Conservation (phyloP, 495 filamentous ascomycete genomes). For the Cenococcum geophilum region DNA sequence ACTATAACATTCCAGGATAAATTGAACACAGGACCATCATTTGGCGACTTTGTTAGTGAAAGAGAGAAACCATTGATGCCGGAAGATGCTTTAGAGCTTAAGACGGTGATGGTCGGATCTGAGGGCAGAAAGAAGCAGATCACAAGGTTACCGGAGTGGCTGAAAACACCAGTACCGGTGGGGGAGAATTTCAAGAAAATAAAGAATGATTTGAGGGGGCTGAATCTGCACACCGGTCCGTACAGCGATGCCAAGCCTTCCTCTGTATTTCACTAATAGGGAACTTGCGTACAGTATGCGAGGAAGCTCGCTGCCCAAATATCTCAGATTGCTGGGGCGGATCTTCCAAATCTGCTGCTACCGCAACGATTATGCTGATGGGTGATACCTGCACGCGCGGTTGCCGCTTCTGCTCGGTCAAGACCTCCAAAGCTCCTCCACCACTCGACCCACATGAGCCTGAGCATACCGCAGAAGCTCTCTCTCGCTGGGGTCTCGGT, state of each 20-base stretch:
- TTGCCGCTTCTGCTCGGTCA: slow-evolving; percentile 94
- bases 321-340: slow-evolving; percentile 98
- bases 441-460: slow-evolving; percentile 94
- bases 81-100: slow-evolving; percentile 53
- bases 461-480: slow-evolving; percentile 90
- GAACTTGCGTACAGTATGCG: slow-evolving; percentile 58
- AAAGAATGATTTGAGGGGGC: slow-evolving; percentile 82
- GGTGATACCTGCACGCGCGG: slow-evolving; percentile 96
- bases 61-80: slow-evolving; percentile 54
- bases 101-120: slow-evolving; percentile 76
- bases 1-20: background rate
- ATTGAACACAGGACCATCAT: slow-evolving; percentile 65
- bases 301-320: slow-evolving; percentile 95
- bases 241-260: no score
- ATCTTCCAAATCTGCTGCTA: slow-evolving; percentile 76
- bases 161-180: slow-evolving; percentile 88
- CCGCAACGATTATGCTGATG: slow-evolving; percentile 99
- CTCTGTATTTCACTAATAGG: no score
- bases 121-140: slow-evolving; percentile 78
- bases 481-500: slow-evolving; percentile 86
- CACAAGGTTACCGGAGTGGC: slow-evolving; percentile 85
- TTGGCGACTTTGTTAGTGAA: slow-evolving; percentile 68
- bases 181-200: slow-evolving; percentile 87
- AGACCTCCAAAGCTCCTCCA: slow-evolving; percentile 70
- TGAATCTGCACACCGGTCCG: slow-evolving; percentile 69